A percentile compares a stretch with the other conserved stretches of the same genome.
These are phyloP conservation scores for Boeremia lycopersici DNA, from an alignment of 2,329 filamentous ascomycete species.

Conservation along the genomic window DNA sequence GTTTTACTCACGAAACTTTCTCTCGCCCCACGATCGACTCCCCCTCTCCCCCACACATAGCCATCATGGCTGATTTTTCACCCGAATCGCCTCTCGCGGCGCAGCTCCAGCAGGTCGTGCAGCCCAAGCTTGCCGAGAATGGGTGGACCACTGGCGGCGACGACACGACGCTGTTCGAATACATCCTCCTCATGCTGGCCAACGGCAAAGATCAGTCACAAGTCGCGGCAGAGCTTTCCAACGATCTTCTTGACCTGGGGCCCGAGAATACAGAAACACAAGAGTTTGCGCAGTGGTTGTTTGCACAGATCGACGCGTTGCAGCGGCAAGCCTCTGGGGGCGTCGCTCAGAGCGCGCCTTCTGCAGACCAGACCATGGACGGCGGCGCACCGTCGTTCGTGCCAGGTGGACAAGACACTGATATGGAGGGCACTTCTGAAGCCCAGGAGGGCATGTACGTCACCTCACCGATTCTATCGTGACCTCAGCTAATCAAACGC, in stretches of 20 bases:
- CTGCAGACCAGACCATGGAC: slow-evolving; percentile 32
- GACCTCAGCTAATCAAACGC: slow-evolving; percentile 29
- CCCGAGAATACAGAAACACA: slow-evolving; percentile 82
- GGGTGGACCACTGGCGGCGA: slow-evolving; percentile 85
- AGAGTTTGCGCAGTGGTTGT: slow-evolving; percentile 92
- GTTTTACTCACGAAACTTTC: slow-evolving; percentile 26
- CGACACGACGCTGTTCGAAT: slow-evolving; percentile 87
- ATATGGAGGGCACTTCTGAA: slow-evolving; percentile 69
- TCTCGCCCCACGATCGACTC: slow-evolving; percentile 20
- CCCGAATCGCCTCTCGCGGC: slow-evolving; percentile 83
- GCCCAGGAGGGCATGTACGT: slow-evolving; percentile 53
- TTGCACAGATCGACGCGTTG: slow-evolving; percentile 77
- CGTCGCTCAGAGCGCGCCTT: slow-evolving; percentile 34
- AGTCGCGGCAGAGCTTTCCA: slow-evolving; percentile 84
- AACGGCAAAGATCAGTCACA: slow-evolving; percentile 93
- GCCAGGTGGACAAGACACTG: slow-evolving; percentile 61
- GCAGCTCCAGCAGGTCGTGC: slow-evolving; percentile 80
- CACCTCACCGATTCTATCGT: background rate
- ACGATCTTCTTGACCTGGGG: slow-evolving; percentile 80
- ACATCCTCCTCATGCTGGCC: slow-evolving; percentile 95
- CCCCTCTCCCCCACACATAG: slow-evolving; percentile 7
- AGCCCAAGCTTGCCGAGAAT: slow-evolving; percentile 89
- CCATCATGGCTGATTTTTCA: slow-evolving; percentile 74
- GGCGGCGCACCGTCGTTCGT: slow-evolving; percentile 35
- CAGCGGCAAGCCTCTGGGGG: slow-evolving; percentile 64